Evolutionary conservation across 345 rosid genomes (phyloP), one percentile per base, ranked within the genome.

Genomic region (Ricinus communis): DNA sequence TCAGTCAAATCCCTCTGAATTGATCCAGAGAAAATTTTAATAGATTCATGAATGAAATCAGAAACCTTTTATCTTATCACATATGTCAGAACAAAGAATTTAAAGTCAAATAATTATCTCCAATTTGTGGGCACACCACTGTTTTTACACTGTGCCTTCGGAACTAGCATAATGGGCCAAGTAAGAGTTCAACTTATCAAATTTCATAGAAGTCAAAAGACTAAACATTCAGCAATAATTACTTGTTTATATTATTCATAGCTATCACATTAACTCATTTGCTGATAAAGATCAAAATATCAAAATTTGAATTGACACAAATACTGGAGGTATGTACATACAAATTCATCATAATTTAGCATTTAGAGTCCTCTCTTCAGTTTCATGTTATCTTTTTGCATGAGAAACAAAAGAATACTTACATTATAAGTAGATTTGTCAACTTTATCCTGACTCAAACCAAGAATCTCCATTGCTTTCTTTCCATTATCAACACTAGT

Each of bases 401-500:
- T 12, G 38, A 56, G 36, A 56, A 19, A 22, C 25, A 60, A 22
- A 41, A 14, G n/a, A 41, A 14, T 66, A 50, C 69, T 66, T 66
- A 66, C 69, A 31, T 28, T 30, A 66, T 10, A 25, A 47, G 14
- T 16, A 43, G 68, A 16, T 47, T 46, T 31, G 8, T 49, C 69
- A 22, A 5, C 57, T 49, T 66, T 31, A 7, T 49, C 69, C 30
- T 50, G 14, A 66, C 45, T 14, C 16, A 70, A 41, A 49, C 66
- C 73, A 41, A 70, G 66, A 70, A 70, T 46, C 46, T 70, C 46
- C 57, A 70, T 25, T 30, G 73, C 73, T 28, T 70, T 70, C 47
- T 70, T 70, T 21, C 73, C 73, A 58, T 66, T 58, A 57, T 70
- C 73, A 57, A 58, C 73, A 70, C 55, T 58, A 31, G 73, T 70